Evolutionary conservation across 2,329 filamentous ascomycete species (phyloP).

Genomic region (Mollisiaceae sp.): DNA sequence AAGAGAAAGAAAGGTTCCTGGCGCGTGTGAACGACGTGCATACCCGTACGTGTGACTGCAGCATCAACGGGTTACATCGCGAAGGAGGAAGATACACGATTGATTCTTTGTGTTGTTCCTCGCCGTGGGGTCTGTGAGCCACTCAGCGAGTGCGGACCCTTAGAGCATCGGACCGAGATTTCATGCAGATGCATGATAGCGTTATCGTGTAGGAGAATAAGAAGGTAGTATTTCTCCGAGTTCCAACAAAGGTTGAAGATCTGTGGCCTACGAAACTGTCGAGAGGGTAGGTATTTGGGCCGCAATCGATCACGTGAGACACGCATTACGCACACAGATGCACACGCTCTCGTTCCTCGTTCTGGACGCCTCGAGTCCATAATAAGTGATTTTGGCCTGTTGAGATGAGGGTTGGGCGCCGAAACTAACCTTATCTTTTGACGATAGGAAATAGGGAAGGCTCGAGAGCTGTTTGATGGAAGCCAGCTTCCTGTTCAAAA

Average conservation of each 20-base stretch:
- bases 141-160: neutral
- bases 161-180: slow-evolving; percentile 25
- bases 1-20: slow-evolving; percentile 20
- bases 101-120: neutral
- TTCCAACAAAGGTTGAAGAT: slow-evolving; percentile 10
- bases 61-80: slow-evolving; percentile 12
- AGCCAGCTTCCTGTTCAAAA: neutral
- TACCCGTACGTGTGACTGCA: slow-evolving; percentile 16
- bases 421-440: neutral
- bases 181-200: slow-evolving; percentile 20
- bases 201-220: neutral
- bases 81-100: slow-evolving; percentile 10
- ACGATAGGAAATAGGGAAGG: neutral
- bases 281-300: neutral
- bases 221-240: neutral
- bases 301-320: neutral
- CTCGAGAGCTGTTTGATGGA: neutral
- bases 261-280: neutral
- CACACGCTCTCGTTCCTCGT: too few species aligned
- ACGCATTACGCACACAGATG: neutral
- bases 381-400: too few species aligned
- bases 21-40: slow-evolving; percentile 25
- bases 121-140: neutral
- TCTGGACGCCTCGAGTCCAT: too few species aligned
- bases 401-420: too few species aligned